These are phyloP conservation scores for Phytopythium aichiense DNA, from an alignment of 352 stramenopile species.

Conservation along the genomic window DNA sequence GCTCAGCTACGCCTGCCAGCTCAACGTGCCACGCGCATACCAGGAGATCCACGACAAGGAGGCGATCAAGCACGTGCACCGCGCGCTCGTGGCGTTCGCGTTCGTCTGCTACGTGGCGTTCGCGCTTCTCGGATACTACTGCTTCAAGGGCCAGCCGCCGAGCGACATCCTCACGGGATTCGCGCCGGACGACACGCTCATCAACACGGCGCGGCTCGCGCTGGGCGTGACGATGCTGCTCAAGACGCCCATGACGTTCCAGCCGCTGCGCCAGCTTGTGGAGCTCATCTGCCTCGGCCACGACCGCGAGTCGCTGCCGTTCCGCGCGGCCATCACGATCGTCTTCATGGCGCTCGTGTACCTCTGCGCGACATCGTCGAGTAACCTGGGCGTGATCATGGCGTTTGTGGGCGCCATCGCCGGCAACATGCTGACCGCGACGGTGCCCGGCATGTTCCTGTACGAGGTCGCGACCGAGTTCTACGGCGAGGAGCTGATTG, in stretches of 20 bases:
- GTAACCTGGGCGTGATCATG: constrained; percentile 69
- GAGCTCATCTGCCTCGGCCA: constrained; percentile 71
- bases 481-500: constrained; percentile 1
- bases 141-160: constrained; percentile 78
- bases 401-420: constrained; percentile 70
- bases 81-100: constrained; percentile 49
- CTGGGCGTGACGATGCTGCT: constrained; percentile 73
- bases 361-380: constrained; percentile 54
- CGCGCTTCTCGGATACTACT: constrained; percentile 67
- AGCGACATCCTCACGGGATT: constrained; percentile 84
- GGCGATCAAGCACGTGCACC: constrained; percentile 62
- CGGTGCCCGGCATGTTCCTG: constrained; percentile 67
- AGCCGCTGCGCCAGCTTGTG: constrained; percentile 72
- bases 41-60: constrained; percentile 71
- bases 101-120: constrained; percentile 63
- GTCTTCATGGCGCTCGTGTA: constrained; percentile 66
- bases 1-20: constrained; percentile 75
- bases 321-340: constrained; percentile 62
- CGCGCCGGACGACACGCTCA: constrained; percentile 53
- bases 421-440: constrained; percentile 69
- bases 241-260: constrained; percentile 85
- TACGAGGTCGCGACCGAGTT: constrained; percentile 64
- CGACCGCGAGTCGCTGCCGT: constrained; percentile 62
- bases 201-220: constrained; percentile 73
- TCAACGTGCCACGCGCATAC: constrained; percentile 80